Evolutionary conservation across 2,329 filamentous ascomycete species (phyloP).

Genomic region (Hypoxylon sp.): DNA sequence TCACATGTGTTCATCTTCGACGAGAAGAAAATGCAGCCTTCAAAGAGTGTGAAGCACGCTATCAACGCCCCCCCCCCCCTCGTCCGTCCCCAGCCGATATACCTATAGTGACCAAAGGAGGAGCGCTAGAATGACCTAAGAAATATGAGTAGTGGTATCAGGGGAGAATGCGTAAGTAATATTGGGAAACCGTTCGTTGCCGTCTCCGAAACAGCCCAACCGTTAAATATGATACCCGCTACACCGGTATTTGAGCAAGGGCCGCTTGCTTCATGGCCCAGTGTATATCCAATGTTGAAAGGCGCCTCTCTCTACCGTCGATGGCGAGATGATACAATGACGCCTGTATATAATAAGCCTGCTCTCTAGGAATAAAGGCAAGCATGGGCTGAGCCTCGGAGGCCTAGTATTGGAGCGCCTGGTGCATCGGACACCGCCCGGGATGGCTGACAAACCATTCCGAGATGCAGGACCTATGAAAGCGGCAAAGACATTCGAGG

Average conservation of each 20-base stretch:
- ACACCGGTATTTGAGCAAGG: neutral
- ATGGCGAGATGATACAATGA: neutral
- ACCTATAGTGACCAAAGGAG: neutral
- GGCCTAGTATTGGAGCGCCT: conserved; percentile 40
- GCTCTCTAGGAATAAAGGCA: conserved; percentile 1
- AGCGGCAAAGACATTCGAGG: conserved; percentile 71
- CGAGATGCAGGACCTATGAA: conserved; percentile 67
- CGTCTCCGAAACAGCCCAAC: neutral
- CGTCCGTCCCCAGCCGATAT: neutral
- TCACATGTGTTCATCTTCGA: conserved; percentile 17
- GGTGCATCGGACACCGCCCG: conserved; percentile 70
- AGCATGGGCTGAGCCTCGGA: neutral
- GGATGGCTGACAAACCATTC: conserved; percentile 70
- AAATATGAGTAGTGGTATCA: neutral
- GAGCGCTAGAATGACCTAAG: neutral
- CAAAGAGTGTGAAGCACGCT: conserved; percentile 21
- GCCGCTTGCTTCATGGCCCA: neutral
- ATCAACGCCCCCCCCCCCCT: neutral
- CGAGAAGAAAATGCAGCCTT: conserved; percentile 17
- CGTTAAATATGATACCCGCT: neutral
- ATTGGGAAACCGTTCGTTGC: neutral
- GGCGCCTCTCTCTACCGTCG: neutral
- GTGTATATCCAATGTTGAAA: neutral
- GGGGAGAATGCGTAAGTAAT: neutral
- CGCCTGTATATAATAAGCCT: neutral